Base-by-base conservation (phyloP, 352 stramenopile genomes). In the Phytopythium montanum region DNA sequence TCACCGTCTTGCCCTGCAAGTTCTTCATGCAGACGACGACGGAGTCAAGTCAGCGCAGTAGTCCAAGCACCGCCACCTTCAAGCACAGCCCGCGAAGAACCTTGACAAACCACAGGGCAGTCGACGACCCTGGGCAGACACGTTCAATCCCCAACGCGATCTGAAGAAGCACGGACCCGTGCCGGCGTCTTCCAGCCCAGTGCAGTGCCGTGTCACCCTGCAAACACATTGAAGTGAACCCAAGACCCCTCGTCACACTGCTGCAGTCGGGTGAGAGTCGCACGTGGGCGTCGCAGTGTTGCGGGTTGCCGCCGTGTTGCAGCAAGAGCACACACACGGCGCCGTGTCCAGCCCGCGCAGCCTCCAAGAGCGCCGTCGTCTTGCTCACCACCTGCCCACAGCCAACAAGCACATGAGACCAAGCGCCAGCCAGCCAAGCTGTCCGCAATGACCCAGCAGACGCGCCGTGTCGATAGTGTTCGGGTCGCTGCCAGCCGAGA, bases 121-220 rank as follows among this genome's bases (percentile, higher is more conserved):
- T 53, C 0, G 71, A 61, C 2, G 68, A 70, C 7, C 53, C 50
- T 39, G 58, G 57, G 1, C 78, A 62, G 13, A 70, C 28, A 2
- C 61, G 38, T 26, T 82, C 70, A n/a, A 81, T 54, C 25, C 72
- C 62, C 8, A 84, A 56, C 3, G 76, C 74, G 53, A 88, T 73
- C 18, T 62, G 56, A 16, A 90, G 38, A 0, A 89, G 68, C n/a
- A 88, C 61, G 7, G 64, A 69, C 7, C 80, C 77, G 38, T 83
- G 81, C 1, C 64, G 62, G 31, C 81, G 71, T 19, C 83, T 69
- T 0, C 69, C 83, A 13, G 77, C 81, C 79, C 79, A 91, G 55
- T 93, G 83, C 14, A 93, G 83, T 10, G 77, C 66, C 8, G 83
- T 90, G 63, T 93, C 83, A 1, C 83, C 83, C 79, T 85, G 58